Percentiles rank a stretch among this genome's conserved stretches.
phyloP scores from a whole-genome alignment of 2,329 filamentous ascomycete species.

The Byssothecium circinans region DNA sequence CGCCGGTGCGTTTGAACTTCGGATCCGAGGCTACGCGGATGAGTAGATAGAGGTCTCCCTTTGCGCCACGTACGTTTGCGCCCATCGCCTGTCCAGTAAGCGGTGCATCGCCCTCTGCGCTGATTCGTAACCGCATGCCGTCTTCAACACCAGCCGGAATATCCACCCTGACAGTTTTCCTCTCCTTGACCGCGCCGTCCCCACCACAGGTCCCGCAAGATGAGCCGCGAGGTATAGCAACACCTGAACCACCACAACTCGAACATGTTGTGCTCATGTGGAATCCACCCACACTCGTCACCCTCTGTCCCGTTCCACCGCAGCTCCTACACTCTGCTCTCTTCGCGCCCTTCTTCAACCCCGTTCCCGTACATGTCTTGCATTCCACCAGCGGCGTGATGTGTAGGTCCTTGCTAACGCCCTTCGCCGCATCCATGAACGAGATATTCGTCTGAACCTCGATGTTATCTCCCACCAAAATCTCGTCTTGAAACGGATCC shows the following conservation, averaged over 20 bases:
- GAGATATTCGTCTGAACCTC: conserved; percentile 91
- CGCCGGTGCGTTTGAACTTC: conserved; percentile 83
- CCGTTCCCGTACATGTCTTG: conserved; percentile 78
- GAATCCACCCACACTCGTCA: conserved; percentile 92
- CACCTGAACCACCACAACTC: conserved; percentile 76
- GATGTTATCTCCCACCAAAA: conserved; percentile 92
- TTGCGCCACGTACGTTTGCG: conserved; percentile 64
- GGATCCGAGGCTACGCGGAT: conserved; percentile 87
- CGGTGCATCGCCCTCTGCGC: conserved; percentile 84
- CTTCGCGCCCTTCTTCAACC: conserved; percentile 79
- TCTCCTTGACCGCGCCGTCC: conserved; percentile 80
- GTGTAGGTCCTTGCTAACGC: conserved; percentile 81
- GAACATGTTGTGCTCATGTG: conserved; percentile 92
- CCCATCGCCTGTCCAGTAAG: conserved; percentile 70
- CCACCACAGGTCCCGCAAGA: conserved; percentile 81
- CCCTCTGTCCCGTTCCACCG: conserved; percentile 80
- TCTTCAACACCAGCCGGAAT: conserved; percentile 96
- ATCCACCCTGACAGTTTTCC: conserved; percentile 81
- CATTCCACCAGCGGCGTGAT: conserved; percentile 82
- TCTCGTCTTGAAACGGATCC: conserved; percentile 75
- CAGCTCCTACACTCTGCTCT: conserved; percentile 75
- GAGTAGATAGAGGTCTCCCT: conserved; percentile 88
- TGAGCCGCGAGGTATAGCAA: conserved; percentile 73
- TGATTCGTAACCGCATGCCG: conserved; percentile 86
- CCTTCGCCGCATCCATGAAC: conserved; percentile 95